Base-by-base conservation (phyloP, 495 filamentous ascomycete species). In the Tirmania nivea region DNA sequence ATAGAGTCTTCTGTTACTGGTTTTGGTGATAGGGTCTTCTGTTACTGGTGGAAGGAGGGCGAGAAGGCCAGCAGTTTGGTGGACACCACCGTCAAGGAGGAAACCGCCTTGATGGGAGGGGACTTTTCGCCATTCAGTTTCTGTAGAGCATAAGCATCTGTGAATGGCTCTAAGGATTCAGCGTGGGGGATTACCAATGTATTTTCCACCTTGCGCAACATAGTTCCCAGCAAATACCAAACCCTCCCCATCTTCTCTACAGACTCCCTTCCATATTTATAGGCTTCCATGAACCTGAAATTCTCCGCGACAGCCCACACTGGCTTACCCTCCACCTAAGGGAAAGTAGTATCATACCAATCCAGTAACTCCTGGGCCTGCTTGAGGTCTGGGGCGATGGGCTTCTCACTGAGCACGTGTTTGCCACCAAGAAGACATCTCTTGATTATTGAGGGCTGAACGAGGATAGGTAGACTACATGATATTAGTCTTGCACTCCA, bases 381-480 rank as follows among this genome's bases (percentile, higher is more conserved):
- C 2, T 70, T 68, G 17, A 85, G 59, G 61, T 85, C 77, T 59
- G 74, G 73, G 0, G 83, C 83, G 39, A 89, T 75, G 16, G 85
- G 84, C 64, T 90, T 92, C 66, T 92, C 85, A n/a, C 71, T 79
- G 0, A 89, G 66, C 7, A 89, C 84, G 65, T 86, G 83, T 58
- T 90, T 90, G 20, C 80, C 78, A 1, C 82, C 81, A 0, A 66
- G 57, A 0, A 90, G 70, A 5, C 82, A 76, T 35, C 69, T 67
- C 59, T 75, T 69, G 64, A 81, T 78, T 58, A 71, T 75, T 35
- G 66, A 60, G 0, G 77, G 74, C 60, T 83, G 79, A 34, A 65
- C 64, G 14, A 67, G 56, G 61, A 83, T 82, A 5, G 79, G 79
- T 42, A 83, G 74, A 31, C 25, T 10, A 69, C 68, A 34, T 10